Evolutionary conservation across 2,329 filamentous ascomycete species (phyloP).

Genomic region (Epichloe uncinata): DNA sequence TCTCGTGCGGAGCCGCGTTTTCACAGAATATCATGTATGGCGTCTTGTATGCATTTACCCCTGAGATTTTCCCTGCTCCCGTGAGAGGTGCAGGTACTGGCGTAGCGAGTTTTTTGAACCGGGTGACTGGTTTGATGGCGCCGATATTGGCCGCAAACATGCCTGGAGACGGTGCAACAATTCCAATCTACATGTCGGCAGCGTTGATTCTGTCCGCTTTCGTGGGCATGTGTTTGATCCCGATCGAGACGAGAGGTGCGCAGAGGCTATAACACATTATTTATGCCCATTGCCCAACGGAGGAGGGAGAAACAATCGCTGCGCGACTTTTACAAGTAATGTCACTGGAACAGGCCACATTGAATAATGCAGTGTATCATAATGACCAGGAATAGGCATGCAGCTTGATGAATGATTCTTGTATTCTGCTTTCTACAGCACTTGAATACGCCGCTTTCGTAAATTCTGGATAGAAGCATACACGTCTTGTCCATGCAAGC

Average conservation of each 20-base stretch:
- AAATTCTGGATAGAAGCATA: neutral
- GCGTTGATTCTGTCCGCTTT: slow-evolving; percentile 45
- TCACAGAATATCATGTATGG: slow-evolving; percentile 68
- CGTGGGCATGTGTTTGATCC: slow-evolving; percentile 44
- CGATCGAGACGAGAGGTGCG: slow-evolving; percentile 48
- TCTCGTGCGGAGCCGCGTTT: slow-evolving; percentile 56
- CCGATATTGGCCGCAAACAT: slow-evolving; percentile 54
- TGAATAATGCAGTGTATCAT: too few relatives aligned
- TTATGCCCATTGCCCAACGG: too few relatives aligned
- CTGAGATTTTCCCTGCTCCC: slow-evolving; percentile 62
- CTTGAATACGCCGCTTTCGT: too few relatives aligned
- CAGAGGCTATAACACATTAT: slow-evolving; percentile 34
- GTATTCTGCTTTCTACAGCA: too few relatives aligned
- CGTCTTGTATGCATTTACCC: slow-evolving; percentile 63
- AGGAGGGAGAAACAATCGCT: too few relatives aligned
- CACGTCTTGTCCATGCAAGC: neutral
- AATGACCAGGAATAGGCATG: too few relatives aligned
- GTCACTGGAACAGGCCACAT: too few relatives aligned
- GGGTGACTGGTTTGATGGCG: slow-evolving; percentile 52
- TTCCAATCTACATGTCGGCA: slow-evolving; percentile 44
- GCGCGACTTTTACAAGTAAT: too few relatives aligned
- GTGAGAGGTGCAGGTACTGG: slow-evolving; percentile 60
- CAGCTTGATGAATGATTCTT: too few relatives aligned
- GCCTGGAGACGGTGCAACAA: slow-evolving; percentile 42
- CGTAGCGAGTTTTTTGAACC: slow-evolving; percentile 58